Percentiles rank a stretch among this genome's conserved stretches.
These are phyloP conservation scores for Gossypium thurberi DNA, from an alignment of 345 rosid genomes.

Conservation along the genomic window DNA sequence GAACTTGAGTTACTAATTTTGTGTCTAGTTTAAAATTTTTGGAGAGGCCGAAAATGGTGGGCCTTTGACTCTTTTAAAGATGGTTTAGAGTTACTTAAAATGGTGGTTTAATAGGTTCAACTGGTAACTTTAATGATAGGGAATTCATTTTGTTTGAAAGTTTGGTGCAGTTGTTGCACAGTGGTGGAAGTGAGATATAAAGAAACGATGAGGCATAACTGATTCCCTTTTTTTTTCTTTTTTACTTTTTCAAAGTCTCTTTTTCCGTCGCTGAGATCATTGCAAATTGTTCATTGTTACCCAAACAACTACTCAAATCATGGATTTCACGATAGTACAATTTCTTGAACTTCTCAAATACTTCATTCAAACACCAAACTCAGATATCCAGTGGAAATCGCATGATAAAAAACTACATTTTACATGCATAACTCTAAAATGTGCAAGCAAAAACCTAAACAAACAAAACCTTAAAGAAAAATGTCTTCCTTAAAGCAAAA, in stretches of 20 bases:
- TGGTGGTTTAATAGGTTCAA: not conserved
- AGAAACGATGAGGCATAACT: not conserved
- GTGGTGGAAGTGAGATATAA: not conserved
- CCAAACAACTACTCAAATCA: not conserved
- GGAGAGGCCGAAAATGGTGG: not conserved
- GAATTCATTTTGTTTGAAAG: not conserved
- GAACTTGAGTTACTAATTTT: not conserved
- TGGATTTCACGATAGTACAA: not conserved
- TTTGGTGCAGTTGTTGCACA: not conserved
- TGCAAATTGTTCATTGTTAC: not conserved
- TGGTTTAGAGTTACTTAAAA: not conserved
- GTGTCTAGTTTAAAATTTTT: not conserved
- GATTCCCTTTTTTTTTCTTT: not conserved
- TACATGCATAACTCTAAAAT: not conserved
- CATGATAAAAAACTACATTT: not conserved
- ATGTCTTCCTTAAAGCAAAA: not conserved
- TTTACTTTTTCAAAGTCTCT: not conserved
- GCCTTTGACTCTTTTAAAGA: not conserved
- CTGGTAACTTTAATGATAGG: not conserved
- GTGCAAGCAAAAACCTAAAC: not conserved
- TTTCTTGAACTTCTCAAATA: slow-evolving; percentile 8
- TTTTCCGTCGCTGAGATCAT: not conserved
- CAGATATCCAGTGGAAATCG: not conserved
- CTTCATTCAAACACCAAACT: not conserved
- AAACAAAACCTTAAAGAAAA: not conserved